Percentiles rank a stretch among this genome's conserved stretches.
phyloP scores from a whole-genome alignment of 2,329 filamentous ascomycete species.

The Cladosporium sp. region DNA sequence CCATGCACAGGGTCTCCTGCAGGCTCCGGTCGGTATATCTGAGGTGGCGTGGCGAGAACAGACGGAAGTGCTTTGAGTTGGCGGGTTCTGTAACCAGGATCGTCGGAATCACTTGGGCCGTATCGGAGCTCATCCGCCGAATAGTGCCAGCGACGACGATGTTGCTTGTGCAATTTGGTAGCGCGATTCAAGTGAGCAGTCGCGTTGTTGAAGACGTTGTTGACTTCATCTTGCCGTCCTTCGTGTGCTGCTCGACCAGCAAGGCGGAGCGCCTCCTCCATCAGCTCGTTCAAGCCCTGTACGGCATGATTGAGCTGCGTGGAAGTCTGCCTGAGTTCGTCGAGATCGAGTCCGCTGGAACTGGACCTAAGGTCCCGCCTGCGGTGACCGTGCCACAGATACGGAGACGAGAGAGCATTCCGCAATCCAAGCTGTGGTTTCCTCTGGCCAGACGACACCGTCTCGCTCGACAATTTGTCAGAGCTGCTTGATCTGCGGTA shows the following conservation, averaged over 20 bases:
- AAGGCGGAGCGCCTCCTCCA: constrained; percentile 35
- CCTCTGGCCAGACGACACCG: constrained; percentile 1
- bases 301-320: constrained; percentile 27
- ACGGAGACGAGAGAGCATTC: constrained; percentile 1
- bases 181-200: constrained; percentile 31
- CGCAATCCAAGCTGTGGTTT: not conserved
- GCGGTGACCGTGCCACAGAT: constrained; percentile 1
- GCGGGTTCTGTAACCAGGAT: not conserved
- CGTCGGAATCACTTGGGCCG: not conserved
- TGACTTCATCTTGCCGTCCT: constrained; percentile 32
- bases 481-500: not conserved
- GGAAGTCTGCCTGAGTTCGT: constrained; percentile 2
- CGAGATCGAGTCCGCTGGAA: constrained; percentile 1
- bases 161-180: constrained; percentile 14
- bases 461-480: not conserved
- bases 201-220: constrained; percentile 35
- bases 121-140: not conserved
- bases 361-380: not conserved
- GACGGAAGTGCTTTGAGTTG: not conserved
- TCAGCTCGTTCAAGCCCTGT: constrained; percentile 36
- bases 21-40: not conserved
- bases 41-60: constrained; percentile 1
- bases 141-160: not conserved
- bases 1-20: constrained; percentile 7
- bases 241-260: constrained; percentile 30